Percentiles rank a stretch among this genome's conserved stretches.
These are phyloP conservation scores for Bipolaris zeicola DNA, from an alignment of 2,329 filamentous ascomycete species.

Conservation along the genomic window DNA sequence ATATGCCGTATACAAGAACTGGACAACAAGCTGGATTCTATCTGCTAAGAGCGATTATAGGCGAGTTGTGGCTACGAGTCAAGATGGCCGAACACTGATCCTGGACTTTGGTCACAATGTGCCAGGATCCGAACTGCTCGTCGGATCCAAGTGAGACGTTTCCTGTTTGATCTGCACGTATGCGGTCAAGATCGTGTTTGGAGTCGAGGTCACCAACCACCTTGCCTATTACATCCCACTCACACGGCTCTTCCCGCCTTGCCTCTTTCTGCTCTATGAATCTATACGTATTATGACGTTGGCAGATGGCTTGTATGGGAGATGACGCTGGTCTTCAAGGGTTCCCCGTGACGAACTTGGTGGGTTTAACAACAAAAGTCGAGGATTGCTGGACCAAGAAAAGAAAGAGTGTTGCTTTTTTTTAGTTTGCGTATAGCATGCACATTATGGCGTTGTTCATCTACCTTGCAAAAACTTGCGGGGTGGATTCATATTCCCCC, in stretches of 20 bases:
- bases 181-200: conserved; percentile 2
- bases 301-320: background rate
- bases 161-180: background rate
- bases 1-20: conserved; percentile 85
- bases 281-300: background rate
- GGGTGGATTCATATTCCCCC: background rate
- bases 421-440: conserved; percentile 13
- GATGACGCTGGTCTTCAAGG: background rate
- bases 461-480: background rate
- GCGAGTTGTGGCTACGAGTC: conserved; percentile 90
- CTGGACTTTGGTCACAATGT: conserved; percentile 82
- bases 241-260: conserved; percentile 1
- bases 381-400: background rate
- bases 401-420: background rate
- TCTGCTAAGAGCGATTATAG: conserved; percentile 96
- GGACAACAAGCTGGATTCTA: conserved; percentile 96
- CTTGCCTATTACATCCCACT: background rate
- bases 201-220: background rate
- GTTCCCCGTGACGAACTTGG: background rate
- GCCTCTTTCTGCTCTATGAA: background rate
- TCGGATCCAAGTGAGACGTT: conserved; percentile 18
- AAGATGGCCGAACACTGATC: conserved; percentile 89
- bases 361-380: background rate
- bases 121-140: conserved; percentile 58
- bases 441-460: conserved; percentile 3